Evolutionary conservation across 2,329 filamentous ascomycete species (phyloP).

Genomic region (Acarospora socialis): DNA sequence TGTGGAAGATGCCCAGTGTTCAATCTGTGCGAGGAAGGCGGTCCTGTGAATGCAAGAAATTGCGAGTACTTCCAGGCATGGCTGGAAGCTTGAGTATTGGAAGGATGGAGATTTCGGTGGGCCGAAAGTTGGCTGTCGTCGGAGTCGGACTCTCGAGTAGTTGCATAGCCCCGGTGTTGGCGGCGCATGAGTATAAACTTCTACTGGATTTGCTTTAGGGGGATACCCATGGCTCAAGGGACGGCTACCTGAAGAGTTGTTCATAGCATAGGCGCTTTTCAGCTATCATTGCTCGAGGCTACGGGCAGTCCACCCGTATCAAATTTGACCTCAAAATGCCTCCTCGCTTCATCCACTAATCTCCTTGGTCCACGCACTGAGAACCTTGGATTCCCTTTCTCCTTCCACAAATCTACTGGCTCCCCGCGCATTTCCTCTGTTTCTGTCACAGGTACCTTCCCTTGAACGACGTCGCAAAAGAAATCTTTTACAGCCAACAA

Average conservation of each 20-base stretch:
- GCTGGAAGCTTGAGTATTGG: constrained; percentile 43
- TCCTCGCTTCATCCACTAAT: constrained; percentile 19
- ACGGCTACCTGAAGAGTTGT: too few species aligned
- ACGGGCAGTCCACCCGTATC: too few species aligned
- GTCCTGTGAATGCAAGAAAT: constrained; percentile 74
- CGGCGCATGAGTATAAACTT: too few species aligned
- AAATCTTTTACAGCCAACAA: constrained; percentile 22
- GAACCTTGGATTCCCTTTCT: constrained; percentile 20
- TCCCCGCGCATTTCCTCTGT: constrained; percentile 20
- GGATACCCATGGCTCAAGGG: too few species aligned
- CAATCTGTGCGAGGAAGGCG: constrained; percentile 78
- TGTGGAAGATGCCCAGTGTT: constrained; percentile 90
- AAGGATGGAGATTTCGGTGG: too few species aligned
- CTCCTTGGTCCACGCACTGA: constrained; percentile 24
- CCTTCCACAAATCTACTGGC: constrained; percentile 24
- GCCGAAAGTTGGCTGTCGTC: too few species aligned
- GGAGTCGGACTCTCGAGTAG: too few species aligned
- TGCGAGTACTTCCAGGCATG: constrained; percentile 88
- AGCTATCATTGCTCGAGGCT: too few species aligned
- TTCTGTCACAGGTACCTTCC: constrained; percentile 21
- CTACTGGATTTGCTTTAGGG: too few species aligned
- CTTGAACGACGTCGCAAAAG: constrained; percentile 21
- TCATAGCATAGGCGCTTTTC: too few species aligned
- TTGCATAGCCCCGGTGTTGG: too few species aligned
- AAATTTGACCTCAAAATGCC: constrained; percentile 15